These are phyloP conservation scores for Monosporozyma unispora DNA, from an alignment of 805 yeast genomes.

Conservation along the genomic window DNA sequence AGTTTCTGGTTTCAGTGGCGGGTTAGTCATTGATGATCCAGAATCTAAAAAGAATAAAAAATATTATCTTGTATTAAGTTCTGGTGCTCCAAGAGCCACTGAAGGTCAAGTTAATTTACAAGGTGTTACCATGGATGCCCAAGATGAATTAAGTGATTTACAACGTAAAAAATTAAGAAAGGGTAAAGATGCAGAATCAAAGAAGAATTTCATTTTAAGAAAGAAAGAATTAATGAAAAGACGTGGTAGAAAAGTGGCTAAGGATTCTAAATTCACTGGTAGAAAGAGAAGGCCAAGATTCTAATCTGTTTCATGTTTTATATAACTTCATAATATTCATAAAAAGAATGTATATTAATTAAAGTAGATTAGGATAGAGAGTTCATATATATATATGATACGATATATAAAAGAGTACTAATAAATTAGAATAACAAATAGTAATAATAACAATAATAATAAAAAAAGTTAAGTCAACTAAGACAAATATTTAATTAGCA, in stretches of 20 bases:
- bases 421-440: too few species aligned
- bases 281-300: slow-evolving; percentile 67
- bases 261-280: slow-evolving; percentile 86
- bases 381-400: background rate
- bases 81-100: slow-evolving; percentile 59
- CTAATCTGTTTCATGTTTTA: slow-evolving; percentile 19
- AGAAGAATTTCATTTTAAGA: slow-evolving; percentile 72
- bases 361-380: background rate
- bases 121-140: slow-evolving; percentile 74
- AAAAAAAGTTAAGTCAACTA: too few species aligned
- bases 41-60: slow-evolving; percentile 87
- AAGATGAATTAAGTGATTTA: slow-evolving; percentile 24
- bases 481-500: background rate
- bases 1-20: slow-evolving; percentile 93
- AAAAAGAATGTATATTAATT: slow-evolving; percentile 1
- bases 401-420: too few species aligned
- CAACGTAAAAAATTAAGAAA: slow-evolving; percentile 21
- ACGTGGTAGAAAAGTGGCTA: slow-evolving; percentile 83
- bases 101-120: slow-evolving; percentile 66
- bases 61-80: slow-evolving; percentile 75
- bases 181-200: slow-evolving; percentile 41
- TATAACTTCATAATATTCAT: background rate
- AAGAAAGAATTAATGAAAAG: slow-evolving; percentile 90
- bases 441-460: too few species aligned
- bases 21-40: slow-evolving; percentile 87